A percentile compares a stretch with the other conserved stretches of the same genome.
Conservation (phyloP, 208 protist species). For the Balamuthia mandrillaris region DNA sequence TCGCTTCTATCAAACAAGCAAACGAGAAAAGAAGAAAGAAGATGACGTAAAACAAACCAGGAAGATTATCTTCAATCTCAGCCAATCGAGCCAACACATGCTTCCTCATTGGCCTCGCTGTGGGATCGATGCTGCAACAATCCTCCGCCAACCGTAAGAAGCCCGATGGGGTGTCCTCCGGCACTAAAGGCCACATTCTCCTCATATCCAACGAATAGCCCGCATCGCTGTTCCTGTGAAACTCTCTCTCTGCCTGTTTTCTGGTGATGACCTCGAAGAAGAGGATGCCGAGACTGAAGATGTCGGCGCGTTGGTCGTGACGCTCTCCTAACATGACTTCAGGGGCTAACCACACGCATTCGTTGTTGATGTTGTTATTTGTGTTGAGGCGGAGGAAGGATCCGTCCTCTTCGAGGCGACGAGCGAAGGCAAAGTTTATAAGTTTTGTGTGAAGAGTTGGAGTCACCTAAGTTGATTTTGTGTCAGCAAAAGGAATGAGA, state of each 20-base stretch:
- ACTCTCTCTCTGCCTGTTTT: too few species aligned
- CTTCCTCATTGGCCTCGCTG: background rate
- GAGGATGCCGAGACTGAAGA: constrained; percentile 13
- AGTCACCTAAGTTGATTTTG: background rate
- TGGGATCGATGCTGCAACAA: constrained; percentile 26
- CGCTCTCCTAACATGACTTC: constrained; percentile 9
- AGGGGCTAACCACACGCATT: background rate
- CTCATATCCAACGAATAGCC: too few species aligned
- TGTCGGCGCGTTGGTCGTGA: constrained; percentile 9
- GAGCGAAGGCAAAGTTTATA: background rate
- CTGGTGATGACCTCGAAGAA: constrained; percentile 1
- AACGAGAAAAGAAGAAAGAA: background rate
- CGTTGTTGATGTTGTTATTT: background rate
- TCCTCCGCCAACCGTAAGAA: background rate
- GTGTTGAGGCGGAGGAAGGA: background rate
- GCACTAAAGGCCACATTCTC: too few species aligned
- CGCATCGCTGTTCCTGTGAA: too few species aligned
- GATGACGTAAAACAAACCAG: background rate
- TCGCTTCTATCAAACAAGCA: too few species aligned
- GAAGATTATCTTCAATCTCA: background rate
- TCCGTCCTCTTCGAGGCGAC: background rate
- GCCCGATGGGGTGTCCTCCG: too few species aligned
- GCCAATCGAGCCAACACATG: background rate
- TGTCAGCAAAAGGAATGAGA: background rate
- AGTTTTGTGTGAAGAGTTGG: background rate